Percentiles rank a stretch among this genome's conserved stretches.
These are phyloP conservation scores for Saccharomycopsis capsularis DNA, from an alignment of 805 yeast genomes.

Conservation along the genomic window DNA sequence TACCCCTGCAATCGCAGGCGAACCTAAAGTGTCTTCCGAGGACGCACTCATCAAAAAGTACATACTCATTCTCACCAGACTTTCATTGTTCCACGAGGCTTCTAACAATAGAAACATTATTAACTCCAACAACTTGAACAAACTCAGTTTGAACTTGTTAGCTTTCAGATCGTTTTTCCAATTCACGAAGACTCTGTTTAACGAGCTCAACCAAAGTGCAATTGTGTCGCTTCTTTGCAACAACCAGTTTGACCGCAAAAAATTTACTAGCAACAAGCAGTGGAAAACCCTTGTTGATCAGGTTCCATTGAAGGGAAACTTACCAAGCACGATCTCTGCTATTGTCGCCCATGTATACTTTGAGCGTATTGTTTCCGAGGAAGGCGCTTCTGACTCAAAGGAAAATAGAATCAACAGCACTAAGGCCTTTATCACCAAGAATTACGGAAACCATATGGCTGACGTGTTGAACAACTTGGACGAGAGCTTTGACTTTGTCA, in stretches of 20 bases:
- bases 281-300: conserved; percentile 55
- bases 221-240: conserved; percentile 46
- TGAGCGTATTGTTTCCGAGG: conserved; percentile 23
- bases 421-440: conserved; percentile 16
- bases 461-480: conserved; percentile 1
- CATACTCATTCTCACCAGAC: conserved; percentile 40
- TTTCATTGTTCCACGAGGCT: conserved; percentile 37
- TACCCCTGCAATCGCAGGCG: conserved; percentile 35
- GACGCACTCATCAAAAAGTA: conserved; percentile 25
- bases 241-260: conserved; percentile 51
- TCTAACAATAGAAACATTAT: conserved; percentile 44
- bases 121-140: conserved; percentile 39
- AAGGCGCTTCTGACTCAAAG: conserved; percentile 22
- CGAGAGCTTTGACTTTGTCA: conserved; percentile 5
- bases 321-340: conserved; percentile 60
- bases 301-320: conserved; percentile 52
- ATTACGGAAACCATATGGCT: conserved; percentile 1
- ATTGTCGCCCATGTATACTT: conserved; percentile 43
- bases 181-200: conserved; percentile 41
- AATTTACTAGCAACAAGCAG: conserved; percentile 32
- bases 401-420: conserved; percentile 17
- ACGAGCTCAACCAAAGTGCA: conserved; percentile 49
- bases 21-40: conserved; percentile 21
- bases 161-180: conserved; percentile 61
- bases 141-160: conserved; percentile 59